Percentiles rank a stretch among this genome's conserved stretches.
Evolutionary conservation across 495 filamentous ascomycete genomes (phyloP).

Genomic region (Sphaerosporella brunnea): DNA sequence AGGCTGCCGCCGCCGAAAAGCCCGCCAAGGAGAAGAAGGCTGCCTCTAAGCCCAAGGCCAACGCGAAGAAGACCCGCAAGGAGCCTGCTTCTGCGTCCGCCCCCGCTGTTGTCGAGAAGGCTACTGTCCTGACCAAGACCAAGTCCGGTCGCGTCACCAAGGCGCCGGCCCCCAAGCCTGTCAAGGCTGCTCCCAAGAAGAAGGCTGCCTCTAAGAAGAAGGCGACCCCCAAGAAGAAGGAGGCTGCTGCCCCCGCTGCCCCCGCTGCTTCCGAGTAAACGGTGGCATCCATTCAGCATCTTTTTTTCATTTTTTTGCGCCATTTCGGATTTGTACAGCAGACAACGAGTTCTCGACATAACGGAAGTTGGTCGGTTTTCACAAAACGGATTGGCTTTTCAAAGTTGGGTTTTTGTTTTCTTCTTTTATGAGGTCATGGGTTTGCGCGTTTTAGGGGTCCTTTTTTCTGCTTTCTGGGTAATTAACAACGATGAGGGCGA

Average conservation of each 20-base stretch:
- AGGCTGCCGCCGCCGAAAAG: constrained; percentile 28
- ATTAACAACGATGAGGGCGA: too few relatives aligned
- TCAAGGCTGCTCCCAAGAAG: constrained; percentile 45
- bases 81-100: constrained; percentile 21
- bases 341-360: background rate
- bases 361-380: background rate
- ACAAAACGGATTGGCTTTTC: background rate
- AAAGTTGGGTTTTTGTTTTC: too few relatives aligned
- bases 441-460: too few relatives aligned
- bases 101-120: constrained; percentile 53
- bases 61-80: constrained; percentile 27
- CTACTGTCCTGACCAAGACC: constrained; percentile 61
- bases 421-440: background rate
- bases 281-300: too few relatives aligned
- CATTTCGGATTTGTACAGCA: background rate
- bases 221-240: constrained; percentile 13
- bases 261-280: background rate
- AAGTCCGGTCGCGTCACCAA: constrained; percentile 85
- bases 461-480: too few relatives aligned
- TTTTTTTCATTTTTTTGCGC: background rate
- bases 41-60: constrained; percentile 29
- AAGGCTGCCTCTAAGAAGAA: constrained; percentile 44
- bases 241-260: constrained; percentile 10
- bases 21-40: constrained; percentile 32
- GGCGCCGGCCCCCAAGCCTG: constrained; percentile 43